Evolutionary conservation across 768 basidiomycete genomes (phyloP).

Genomic region (Nidula microcarpa): DNA sequence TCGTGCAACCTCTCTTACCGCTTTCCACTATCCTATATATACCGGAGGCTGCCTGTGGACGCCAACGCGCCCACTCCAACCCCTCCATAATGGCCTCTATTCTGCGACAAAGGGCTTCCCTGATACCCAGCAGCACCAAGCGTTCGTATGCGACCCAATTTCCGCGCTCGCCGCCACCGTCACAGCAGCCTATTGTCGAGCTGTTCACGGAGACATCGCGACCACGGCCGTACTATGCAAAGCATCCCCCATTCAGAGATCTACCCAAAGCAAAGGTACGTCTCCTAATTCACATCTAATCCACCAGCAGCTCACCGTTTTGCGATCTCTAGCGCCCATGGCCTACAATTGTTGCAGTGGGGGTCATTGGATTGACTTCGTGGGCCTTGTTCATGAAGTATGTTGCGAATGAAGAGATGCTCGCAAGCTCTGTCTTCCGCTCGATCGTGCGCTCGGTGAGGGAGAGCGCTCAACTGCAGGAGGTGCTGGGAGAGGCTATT

Average conservation of each 20-base stretch:
- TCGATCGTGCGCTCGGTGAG: constrained; percentile 61
- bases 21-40: no score
- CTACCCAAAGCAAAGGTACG: constrained; percentile 19
- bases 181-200: constrained; percentile 13
- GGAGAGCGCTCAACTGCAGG: constrained; percentile 44
- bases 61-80: no score
- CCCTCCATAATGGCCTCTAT: no score
- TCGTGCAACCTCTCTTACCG: no score
- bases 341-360: constrained; percentile 52
- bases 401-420: constrained; percentile 74
- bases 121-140: no score
- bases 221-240: constrained; percentile 34
- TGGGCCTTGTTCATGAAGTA: constrained; percentile 71
- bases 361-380: constrained; percentile 49
- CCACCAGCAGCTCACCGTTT: neutral
- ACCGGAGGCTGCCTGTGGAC: no score
- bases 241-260: constrained; percentile 27
- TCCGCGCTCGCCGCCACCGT: constrained; percentile 13
- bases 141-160: constrained; percentile 9
- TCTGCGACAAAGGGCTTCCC: no score
- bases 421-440: constrained; percentile 71
- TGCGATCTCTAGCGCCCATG: constrained; percentile 26
- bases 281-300: neutral
- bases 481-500: constrained; percentile 62
- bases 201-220: constrained; percentile 25